Evolutionary conservation across 441 rosid genomes (phyloP), one percentile per base, ranked within the genome.

Genomic region (Cnidoscolus chayamansa): DNA sequence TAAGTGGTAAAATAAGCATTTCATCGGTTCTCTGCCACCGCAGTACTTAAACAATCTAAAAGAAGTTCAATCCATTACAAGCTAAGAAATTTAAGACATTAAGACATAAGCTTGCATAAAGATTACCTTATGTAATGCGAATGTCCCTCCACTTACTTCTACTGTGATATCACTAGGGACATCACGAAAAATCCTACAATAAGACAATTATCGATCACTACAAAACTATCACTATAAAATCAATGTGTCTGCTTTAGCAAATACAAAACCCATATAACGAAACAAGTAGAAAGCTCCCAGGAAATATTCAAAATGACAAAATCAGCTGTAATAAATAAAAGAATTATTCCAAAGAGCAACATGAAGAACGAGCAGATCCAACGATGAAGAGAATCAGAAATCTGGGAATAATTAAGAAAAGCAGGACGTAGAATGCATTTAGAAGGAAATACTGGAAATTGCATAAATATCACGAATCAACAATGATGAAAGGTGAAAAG

Each of bases 151-250:
- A 64, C 83, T 84, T 49, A 87, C 93, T 83, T 91, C 94, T 56
- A 94, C 87, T 17, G 84, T 90, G 76, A 92, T 89, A 79, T 94
- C 99, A 76, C 98, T 92, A 31, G 97, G 97, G 47, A 94, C 96
- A 69, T 94, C 99, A 35, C 96, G 81, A 72, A 90, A 94, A 76
- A 90, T 94, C 99, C 98, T 94, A 76, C 85, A 79, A 77, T 1
- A 74, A 64, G 19, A 49, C 30, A 43, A 30, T 31, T 16, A 37
- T 20, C 47, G 12, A 56, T 68, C 71, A 64, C 35, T 63, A 69
- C 45, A 58, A 45, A 72, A 65, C 37, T 35, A 35, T 35, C 40
- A 25, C 25, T 25, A 25, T 25, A 25, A 25, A 25, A 25, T 25
- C 25, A 25, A 25, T 25, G 25, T 25, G 25, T 25, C 25, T 25